These are phyloP conservation scores for Mortierella sp. DNA, from an alignment of 371 early-diverging fungal genomes.

Conservation along the genomic window DNA sequence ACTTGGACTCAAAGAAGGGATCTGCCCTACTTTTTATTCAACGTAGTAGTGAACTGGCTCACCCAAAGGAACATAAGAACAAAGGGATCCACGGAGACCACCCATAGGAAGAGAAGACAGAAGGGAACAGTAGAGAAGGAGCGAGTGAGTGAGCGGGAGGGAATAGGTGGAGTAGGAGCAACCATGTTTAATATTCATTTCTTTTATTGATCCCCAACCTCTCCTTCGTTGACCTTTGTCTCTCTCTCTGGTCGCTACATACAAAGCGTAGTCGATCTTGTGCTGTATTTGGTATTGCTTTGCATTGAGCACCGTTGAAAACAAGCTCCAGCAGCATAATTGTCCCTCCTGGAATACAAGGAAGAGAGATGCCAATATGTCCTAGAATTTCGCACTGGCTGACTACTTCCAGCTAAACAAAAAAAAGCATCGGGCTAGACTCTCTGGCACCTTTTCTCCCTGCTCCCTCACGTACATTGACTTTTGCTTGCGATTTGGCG, in stretches of 20 bases:
- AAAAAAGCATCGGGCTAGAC: background rate
- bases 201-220: too few species aligned
- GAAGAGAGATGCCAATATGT: conserved; percentile 12
- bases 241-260: background rate
- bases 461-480: background rate
- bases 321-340: background rate
- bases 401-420: background rate
- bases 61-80: background rate
- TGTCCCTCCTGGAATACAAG: background rate
- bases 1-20: background rate
- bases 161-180: too few species aligned
- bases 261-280: background rate
- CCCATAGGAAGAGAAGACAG: too few species aligned
- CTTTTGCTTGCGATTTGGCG: background rate
- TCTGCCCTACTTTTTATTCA: too few species aligned
- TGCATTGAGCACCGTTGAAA: background rate
- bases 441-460: background rate
- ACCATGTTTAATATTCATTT: too few species aligned
- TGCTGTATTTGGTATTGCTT: background rate
- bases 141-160: too few species aligned
- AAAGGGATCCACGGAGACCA: too few species aligned
- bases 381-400: background rate
- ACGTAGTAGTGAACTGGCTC: background rate
- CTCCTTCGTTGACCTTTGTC: background rate
- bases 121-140: too few species aligned